Evolutionary conservation across 2,329 filamentous ascomycete species (phyloP).

Genomic region (Fusarium sp.): DNA sequence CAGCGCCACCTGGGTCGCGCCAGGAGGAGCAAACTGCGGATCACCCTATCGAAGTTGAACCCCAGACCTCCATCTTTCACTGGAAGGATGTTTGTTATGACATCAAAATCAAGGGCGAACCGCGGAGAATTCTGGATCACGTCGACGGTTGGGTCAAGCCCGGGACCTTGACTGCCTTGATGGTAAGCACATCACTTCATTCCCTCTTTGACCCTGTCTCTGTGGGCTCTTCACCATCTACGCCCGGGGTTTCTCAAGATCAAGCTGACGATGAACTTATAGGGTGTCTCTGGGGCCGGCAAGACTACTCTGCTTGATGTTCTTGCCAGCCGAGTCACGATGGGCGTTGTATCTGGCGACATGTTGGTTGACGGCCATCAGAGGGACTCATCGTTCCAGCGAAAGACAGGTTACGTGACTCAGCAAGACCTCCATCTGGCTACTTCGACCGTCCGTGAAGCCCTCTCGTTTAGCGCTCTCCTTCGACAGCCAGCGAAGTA

Average conservation of each 20-base stretch:
- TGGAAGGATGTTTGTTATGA: background rate
- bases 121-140: background rate
- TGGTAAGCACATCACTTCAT: background rate
- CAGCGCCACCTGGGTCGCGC: no score
- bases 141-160: background rate
- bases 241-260: no score
- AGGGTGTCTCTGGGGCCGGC: background rate
- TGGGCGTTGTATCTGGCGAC: background rate
- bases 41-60: background rate
- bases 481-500: conserved; percentile 57
- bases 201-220: background rate
- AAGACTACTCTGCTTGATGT: background rate
- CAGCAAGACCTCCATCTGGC: background rate
- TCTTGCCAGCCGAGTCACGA: background rate
- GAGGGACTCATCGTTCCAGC: background rate
- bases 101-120: background rate
- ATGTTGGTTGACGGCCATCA: background rate
- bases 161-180: background rate
- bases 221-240: no score
- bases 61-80: background rate
- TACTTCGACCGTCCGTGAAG: conserved; percentile 52
- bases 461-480: conserved; percentile 53
- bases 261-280: background rate
- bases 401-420: background rate
- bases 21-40: no score